These are phyloP conservation scores for Cercospora brassicicola DNA, from an alignment of 2,329 filamentous ascomycete species.

Conservation along the genomic window DNA sequence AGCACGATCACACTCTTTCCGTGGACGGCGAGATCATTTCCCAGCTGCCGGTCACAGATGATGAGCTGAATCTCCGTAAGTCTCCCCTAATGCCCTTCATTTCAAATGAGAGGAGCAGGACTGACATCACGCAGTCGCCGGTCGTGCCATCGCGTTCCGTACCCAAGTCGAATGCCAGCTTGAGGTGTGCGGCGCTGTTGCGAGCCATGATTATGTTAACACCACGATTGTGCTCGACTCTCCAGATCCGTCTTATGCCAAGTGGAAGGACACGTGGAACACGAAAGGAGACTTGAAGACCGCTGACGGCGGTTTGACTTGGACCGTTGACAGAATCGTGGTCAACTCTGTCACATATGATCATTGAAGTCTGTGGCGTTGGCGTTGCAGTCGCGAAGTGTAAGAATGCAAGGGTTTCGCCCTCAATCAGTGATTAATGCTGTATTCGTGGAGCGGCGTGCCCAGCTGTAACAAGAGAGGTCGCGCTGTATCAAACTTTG, in stretches of 20 bases:
- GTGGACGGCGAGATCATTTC: neutral
- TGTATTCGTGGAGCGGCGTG: neutral
- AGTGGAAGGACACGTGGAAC: neutral
- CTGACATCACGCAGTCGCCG: neutral
- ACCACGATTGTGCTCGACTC: neutral
- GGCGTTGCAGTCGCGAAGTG: too few species aligned
- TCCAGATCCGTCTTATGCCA: neutral
- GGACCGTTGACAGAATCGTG: neutral
- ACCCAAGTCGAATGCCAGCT: constrained; percentile 6
- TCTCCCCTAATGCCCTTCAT: neutral
- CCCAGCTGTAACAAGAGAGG: neutral
- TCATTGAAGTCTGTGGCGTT: neutral
- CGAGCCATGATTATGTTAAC: neutral
- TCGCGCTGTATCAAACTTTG: neutral
- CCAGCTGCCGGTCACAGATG: neutral
- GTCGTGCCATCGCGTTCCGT: neutral
- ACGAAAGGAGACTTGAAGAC: neutral
- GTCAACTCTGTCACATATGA: neutral
- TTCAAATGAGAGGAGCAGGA: too few species aligned
- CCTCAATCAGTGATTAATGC: too few species aligned
- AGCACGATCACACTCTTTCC: neutral
- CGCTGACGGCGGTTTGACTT: neutral
- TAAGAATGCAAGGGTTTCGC: too few species aligned
- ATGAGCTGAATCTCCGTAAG: neutral
- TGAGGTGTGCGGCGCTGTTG: neutral